phyloP scores from a whole-genome alignment of 306 rosid genomes.

The Oemleria cerasiformis region DNA sequence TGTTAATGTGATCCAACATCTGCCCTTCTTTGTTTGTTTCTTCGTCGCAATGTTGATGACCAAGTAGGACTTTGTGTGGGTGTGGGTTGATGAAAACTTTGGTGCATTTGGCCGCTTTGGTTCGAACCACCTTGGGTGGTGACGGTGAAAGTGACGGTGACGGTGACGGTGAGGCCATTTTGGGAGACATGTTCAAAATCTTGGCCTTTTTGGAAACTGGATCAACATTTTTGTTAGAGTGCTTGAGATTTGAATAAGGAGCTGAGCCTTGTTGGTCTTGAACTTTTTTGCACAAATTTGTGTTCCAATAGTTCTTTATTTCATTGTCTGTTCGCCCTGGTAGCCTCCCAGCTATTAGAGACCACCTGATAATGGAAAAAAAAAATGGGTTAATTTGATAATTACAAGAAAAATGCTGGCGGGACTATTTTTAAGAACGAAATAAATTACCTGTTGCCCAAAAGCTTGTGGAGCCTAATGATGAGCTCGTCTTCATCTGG shows the following conservation, averaged over 20 bases:
- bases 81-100: constrained; percentile 13
- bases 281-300: constrained; percentile 11
- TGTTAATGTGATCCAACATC: neutral
- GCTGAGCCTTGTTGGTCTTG: neutral
- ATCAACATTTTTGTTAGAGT: neutral
- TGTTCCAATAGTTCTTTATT: constrained; percentile 24
- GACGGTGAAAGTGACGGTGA: neutral
- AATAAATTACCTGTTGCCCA: constrained; percentile 26
- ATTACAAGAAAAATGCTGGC: neutral
- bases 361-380: constrained; percentile 4
- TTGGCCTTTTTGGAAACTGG: neutral
- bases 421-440: neutral
- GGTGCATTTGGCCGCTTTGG: constrained; percentile 27
- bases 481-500: constrained; percentile 34
- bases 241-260: neutral
- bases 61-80: neutral
- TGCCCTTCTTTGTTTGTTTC: neutral
- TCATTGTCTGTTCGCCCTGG: constrained; percentile 31
- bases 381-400: neutral
- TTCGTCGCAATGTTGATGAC: neutral
- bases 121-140: constrained; percentile 11
- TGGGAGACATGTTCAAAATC: neutral
- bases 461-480: constrained; percentile 30
- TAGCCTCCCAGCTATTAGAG: constrained; percentile 19
- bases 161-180: neutral